Base-by-base conservation (phyloP, 2,329 filamentous ascomycete genomes). In the Hypoxylon sp. region DNA sequence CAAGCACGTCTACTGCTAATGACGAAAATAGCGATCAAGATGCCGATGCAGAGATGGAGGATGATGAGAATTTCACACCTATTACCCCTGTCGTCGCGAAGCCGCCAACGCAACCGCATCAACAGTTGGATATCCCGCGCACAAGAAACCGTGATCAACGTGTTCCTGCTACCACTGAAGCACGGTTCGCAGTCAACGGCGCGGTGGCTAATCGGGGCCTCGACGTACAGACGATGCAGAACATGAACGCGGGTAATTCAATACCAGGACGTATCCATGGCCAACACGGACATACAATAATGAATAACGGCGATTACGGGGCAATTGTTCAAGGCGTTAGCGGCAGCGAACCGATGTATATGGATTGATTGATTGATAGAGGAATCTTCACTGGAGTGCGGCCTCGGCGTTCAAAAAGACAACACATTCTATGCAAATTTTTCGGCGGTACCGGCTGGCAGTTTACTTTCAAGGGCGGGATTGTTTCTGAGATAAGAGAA, bases 61-160 rank as follows among this genome's bases (percentile, higher is more conserved):
- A 89, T 39, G 86, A 87, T 56, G 86, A 87, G 50, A 83, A 81
- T 58, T 88, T 86, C 66, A 81, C 84, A 6, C 84, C 87, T 58
- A 84, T 87, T 75, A 81, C 81, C 2, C 81, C 81, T 5, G 55
- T 73, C 27, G 76, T 80, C 3, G 71, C 78, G 6, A 82, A 83
- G 64, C 70, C 78, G 5, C 74, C 71, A 2, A 57, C 70, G 21
- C 82, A 82, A 17, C 82, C 82, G 4, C 76, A 79, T 19, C 76
- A 79, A 15, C 75, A 82, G 62, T 79, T 86, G 11, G 83, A 85
- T 15, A 81, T 85, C 15, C 77, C 82, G 3, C 79, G 82, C 37
- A 81, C 81, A 0, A 78, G 82, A 53, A 78, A 71, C 11, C 77
- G 80, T 8, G 72, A 80, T 31, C 81, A 81, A 60, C 79, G 78